Percentiles rank a stretch among this genome's conserved stretches.
Conservation (phyloP, 148 eudicot species). For the Suaeda aralocaspica region DNA sequence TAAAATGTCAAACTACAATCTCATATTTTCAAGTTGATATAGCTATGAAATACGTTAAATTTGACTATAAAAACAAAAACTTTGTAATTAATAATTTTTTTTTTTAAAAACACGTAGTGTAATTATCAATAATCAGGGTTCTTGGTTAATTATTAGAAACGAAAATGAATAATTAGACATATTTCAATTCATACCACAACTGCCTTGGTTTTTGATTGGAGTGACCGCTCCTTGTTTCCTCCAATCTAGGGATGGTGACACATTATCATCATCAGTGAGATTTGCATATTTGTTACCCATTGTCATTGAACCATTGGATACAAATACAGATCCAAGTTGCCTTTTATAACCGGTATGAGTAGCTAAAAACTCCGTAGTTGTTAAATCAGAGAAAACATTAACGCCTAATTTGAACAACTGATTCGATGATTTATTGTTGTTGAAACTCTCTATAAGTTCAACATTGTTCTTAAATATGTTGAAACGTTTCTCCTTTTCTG, state of each 20-base stretch:
- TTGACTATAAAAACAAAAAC: too few species aligned
- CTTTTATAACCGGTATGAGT: slow-evolving; percentile 32
- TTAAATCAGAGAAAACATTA: slow-evolving; percentile 44
- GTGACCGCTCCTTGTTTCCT: slow-evolving; percentile 12
- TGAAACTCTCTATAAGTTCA: slow-evolving; percentile 30
- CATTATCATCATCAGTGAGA: neutral
- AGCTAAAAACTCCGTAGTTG: slow-evolving; percentile 42
- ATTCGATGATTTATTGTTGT: neutral
- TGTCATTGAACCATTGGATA: neutral
- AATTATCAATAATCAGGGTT: too few species aligned
- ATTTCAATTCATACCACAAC: neutral
- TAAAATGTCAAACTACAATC: too few species aligned
- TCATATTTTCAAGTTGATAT: too few species aligned
- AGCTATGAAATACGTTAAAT: too few species aligned
- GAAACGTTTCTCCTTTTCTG: slow-evolving; percentile 35
- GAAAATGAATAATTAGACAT: too few species aligned
- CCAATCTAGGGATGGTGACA: slow-evolving; percentile 9
- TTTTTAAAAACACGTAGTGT: too few species aligned
- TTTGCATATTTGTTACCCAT: slow-evolving; percentile 21
- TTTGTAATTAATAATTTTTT: too few species aligned
- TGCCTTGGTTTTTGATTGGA: neutral
- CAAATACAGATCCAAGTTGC: too few species aligned
- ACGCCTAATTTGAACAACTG: slow-evolving; percentile 27
- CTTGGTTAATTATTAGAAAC: too few species aligned
- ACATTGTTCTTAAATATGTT: slow-evolving; percentile 41